Evolutionary conservation across 352 stramenopile species (phyloP), one percentile per base, ranked within the genome.

Genomic region (Globisporangium perplexum): DNA sequence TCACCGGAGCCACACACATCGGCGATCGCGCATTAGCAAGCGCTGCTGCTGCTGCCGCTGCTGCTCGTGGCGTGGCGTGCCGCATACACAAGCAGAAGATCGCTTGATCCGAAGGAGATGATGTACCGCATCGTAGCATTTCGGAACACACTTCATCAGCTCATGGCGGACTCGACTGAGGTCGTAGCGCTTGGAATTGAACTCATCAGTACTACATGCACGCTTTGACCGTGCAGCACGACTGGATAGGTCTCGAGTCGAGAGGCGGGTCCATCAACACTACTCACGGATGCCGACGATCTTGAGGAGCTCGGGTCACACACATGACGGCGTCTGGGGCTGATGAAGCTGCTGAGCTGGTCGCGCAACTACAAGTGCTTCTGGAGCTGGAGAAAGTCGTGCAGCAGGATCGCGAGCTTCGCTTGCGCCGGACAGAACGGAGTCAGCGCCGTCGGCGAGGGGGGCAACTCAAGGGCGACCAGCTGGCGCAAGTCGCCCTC

Each of bases 371-470:
- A 23, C 45, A 18, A 12, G 23, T 38, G 23, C 47, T 41, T 17
- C 14, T 28, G 20, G 20, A 44, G 30, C 8, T 23, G 48, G 33
- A 45, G 22, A 22, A 53, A 53, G 22, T 30, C 48, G 48, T 53
- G 48, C 22, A 53, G 20, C 33, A 46, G 42, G 42, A 38, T 46
- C 48, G 48, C 48, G 43, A 53, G 59, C 20, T 48, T 39, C 12
- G 33, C 33, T 39, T 17, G 33, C 1, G 33, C 14, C 33, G 33
- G 33, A 39, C 33, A 39, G 14, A 39, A 39, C 33, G 33, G 33
- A 39, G 14, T 7, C 11, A 39, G 33, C 12, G 1, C 11, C 18
- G 33, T 18, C 11, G 33, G 14, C 26, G 26, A 30, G 5, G 14
- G 33, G 18, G 14, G 33, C 12, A 39, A 12, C 14, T 39, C 33